Evolutionary conservation across 495 filamentous ascomycete genomes (phyloP), one percentile per base, ranked within the genome.

Genomic region (Penicillium roqueforti): DNA sequence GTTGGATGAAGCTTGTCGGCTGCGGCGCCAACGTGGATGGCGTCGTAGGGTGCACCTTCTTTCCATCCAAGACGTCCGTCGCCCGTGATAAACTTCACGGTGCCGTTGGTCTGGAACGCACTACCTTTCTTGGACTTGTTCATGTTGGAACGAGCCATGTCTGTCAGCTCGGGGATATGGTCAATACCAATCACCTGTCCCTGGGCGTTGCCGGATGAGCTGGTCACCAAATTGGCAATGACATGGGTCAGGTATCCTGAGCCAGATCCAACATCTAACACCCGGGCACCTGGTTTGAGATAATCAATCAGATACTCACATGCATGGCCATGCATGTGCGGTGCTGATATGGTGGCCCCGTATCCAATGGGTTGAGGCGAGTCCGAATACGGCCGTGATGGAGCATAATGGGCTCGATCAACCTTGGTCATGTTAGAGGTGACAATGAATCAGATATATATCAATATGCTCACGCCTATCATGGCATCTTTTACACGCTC

Each of bases 21-120:
- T 20, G 90, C 90, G 2, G 93, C 93, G 0, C 93, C 93, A 9
- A 99, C 93, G 68, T 97, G 93, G 52, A 99, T 97, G 8, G 89
- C 93, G 79, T 98, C 92, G 59, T 85, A 87, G 31, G 82, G 83
- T 26, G 79, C 84, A 14, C 69, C 60, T 52, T 76, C 65, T 68
- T 66, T 53, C 80, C 85, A 95, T 6, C 93, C 93, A 58, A 83
- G 75, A 13, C 93, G 73, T 6, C 93, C 93, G 73, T 98, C 93
- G 0, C 80, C 90, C 0, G 85, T 80, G 2, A 95, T 74, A 58
- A 96, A 95, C 54, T 79, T 69, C 40, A 88, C 91, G n/a, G n/a
- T 23, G 72, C 73, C 3, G 83, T 87, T 0, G 63, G 77, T 76
- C 23, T 93, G 71, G 45, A 92, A 68, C 9, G 62, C 62, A 16